phyloP scores from a whole-genome alignment of 164 flowering plant genomes.

The Chimonanthus praecox region DNA sequence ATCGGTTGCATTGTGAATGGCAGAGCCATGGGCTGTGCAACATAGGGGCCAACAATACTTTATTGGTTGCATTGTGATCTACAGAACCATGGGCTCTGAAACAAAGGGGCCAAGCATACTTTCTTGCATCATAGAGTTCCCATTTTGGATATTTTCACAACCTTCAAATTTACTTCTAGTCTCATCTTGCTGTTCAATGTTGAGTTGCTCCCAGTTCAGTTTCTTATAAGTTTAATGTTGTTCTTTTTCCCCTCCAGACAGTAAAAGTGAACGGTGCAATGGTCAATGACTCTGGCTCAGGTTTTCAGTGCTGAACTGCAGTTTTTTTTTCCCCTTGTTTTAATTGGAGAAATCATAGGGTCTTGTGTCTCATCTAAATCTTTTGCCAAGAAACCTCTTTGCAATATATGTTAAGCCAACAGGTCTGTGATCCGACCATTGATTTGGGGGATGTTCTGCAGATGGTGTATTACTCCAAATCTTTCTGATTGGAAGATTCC shows the following conservation, averaged over 20 bases:
- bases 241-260: constrained; percentile 31
- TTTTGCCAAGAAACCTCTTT: not conserved
- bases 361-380: not conserved
- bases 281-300: constrained; percentile 47
- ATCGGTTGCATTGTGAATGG: not conserved
- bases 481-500: not conserved
- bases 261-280: constrained; percentile 43
- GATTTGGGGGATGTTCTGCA: not conserved
- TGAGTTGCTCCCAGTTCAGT: not conserved
- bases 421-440: not conserved
- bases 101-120: not conserved
- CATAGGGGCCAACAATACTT: not conserved
- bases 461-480: not conserved
- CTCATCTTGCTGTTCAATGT: not conserved
- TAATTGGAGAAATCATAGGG: not conserved
- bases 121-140: not conserved
- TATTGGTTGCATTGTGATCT: not conserved
- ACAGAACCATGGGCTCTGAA: not conserved
- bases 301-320: constrained; percentile 21
- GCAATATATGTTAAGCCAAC: not conserved
- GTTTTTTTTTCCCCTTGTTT: not conserved
- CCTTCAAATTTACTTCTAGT: not conserved
- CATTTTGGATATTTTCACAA: not conserved
- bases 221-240: not conserved
- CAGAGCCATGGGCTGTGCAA: not conserved